phyloP scores from a whole-genome alignment of 2,329 filamentous ascomycete species.

The Aspergillus amoenus region DNA sequence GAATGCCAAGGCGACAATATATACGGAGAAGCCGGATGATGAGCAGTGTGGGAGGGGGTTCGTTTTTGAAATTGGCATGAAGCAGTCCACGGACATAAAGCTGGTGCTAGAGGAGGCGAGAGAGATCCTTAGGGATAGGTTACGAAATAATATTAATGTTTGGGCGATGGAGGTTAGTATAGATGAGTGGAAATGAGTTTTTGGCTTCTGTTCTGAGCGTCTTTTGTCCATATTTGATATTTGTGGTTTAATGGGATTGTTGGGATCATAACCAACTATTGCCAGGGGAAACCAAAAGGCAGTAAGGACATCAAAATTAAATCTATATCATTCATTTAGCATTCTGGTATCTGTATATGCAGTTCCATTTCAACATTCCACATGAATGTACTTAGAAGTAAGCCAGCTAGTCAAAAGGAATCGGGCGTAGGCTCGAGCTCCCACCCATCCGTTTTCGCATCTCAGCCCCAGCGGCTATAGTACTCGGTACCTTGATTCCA shows the following conservation, averaged over 20 bases:
- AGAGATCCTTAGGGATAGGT: not conserved
- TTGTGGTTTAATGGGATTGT: not conserved
- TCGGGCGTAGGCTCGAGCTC: conserved; percentile 59
- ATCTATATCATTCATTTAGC: not conserved
- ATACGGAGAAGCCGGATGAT: not conserved
- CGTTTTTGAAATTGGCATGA: not conserved
- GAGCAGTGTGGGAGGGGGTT: not conserved
- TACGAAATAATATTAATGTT: not conserved
- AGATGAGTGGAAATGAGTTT: not conserved
- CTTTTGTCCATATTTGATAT: not conserved
- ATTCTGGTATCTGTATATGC: not conserved
- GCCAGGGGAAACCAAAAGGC: not conserved
- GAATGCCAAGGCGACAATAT: conserved; percentile 1
- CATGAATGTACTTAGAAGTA: not conserved
- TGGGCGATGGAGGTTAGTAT: not conserved
- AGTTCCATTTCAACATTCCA: not conserved
- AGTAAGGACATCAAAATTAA: not conserved
- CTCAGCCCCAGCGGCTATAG: conserved; percentile 85
- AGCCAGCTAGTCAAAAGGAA: conserved; percentile 46
- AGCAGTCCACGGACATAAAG: not conserved
- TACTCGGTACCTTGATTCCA: conserved; percentile 95
- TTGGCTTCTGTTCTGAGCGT: not conserved
- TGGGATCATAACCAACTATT: not conserved
- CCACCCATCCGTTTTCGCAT: conserved; percentile 71
- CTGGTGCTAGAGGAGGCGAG: not conserved